A percentile compares a stretch with the other conserved stretches of the same genome.
phyloP scores from a whole-genome alignment of 2,329 filamentous ascomycete genomes.

The Coleophoma cylindrospora region DNA sequence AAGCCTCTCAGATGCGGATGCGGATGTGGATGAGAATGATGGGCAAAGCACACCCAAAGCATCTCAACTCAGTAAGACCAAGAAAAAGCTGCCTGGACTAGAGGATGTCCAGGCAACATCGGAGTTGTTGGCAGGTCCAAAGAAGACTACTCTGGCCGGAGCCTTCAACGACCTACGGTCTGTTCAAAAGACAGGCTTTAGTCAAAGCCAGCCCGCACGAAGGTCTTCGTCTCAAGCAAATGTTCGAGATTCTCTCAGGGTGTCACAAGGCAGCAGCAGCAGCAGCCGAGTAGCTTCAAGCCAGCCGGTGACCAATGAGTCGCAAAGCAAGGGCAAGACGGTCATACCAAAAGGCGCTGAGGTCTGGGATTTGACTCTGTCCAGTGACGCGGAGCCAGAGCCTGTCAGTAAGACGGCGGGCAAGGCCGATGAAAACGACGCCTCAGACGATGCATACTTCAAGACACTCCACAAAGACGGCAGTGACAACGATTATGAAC shows the following conservation, averaged over 20 bases:
- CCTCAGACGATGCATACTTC: not conserved
- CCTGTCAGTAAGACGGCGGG: not conserved
- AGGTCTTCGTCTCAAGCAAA: not conserved
- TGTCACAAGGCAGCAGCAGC: not conserved
- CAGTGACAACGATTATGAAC: not conserved
- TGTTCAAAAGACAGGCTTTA: not conserved
- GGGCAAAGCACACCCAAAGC: conserved; percentile 15
- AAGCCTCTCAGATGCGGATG: conserved; percentile 28
- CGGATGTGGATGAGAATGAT: conserved; percentile 1
- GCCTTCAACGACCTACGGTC: not conserved
- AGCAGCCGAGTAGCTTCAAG: not conserved
- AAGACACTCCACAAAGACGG: not conserved
- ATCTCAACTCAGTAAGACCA: conserved; percentile 5
- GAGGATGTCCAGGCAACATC: not conserved
- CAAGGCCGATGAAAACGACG: not conserved
- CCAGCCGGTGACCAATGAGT: not conserved
- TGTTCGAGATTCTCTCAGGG: not conserved
- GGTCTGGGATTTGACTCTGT: conserved; percentile 1
- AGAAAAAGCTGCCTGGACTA: not conserved
- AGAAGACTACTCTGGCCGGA: not conserved
- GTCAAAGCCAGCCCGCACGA: not conserved
- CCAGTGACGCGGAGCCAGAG: not conserved
- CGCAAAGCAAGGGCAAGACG: not conserved
- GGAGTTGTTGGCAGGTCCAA: not conserved
- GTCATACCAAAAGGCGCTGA: not conserved